These are phyloP conservation scores for Chalciporus chontae DNA, from an alignment of 768 basidiomycete genomes.

Conservation along the genomic window DNA sequence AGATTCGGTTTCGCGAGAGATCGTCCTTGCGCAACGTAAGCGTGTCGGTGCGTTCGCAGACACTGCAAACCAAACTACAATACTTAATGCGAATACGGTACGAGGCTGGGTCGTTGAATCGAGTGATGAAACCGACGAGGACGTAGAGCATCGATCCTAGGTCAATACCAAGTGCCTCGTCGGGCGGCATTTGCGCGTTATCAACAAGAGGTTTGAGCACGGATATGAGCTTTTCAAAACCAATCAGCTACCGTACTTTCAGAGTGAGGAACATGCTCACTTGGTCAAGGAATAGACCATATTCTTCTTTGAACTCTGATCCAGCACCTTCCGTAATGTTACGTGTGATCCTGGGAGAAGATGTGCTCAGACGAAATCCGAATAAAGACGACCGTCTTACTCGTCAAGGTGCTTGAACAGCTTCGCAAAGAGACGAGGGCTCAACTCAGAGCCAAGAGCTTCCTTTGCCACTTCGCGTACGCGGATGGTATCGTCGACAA, in stretches of 20 bases:
- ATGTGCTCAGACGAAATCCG: background rate
- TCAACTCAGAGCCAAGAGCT: conserved; percentile 76
- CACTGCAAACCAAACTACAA: conserved; percentile 65
- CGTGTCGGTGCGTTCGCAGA: conserved; percentile 59
- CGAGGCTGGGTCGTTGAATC: conserved; percentile 50
- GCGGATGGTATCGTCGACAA: conserved; percentile 59
- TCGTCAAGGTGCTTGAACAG: conserved; percentile 70
- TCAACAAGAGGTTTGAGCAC: conserved; percentile 80
- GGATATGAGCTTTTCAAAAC: conserved; percentile 55
- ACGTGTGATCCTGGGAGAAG: conserved; percentile 43
- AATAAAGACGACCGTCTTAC: conserved; percentile 41
- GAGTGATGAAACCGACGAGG: conserved; percentile 63
- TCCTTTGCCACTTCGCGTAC: conserved; percentile 80
- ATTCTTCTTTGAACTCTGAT: conserved; percentile 37
- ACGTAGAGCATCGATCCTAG: conserved; percentile 56
- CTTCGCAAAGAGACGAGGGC: conserved; percentile 60
- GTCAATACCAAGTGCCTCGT: conserved; percentile 62
- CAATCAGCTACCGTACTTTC: conserved; percentile 9
- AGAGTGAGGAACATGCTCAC: conserved; percentile 32
- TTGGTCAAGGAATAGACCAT: conserved; percentile 67
- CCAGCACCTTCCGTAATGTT: conserved; percentile 47
- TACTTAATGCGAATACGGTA: conserved; percentile 73
- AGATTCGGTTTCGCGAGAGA: conserved; percentile 60
- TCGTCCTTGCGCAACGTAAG: conserved; percentile 67
- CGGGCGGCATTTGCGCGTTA: conserved; percentile 53